A percentile compares a stretch with the other conserved stretches of the same genome.
Evolutionary conservation across 768 basidiomycete species (phyloP).

Genomic region (Udeniomyces megalosporus): DNA sequence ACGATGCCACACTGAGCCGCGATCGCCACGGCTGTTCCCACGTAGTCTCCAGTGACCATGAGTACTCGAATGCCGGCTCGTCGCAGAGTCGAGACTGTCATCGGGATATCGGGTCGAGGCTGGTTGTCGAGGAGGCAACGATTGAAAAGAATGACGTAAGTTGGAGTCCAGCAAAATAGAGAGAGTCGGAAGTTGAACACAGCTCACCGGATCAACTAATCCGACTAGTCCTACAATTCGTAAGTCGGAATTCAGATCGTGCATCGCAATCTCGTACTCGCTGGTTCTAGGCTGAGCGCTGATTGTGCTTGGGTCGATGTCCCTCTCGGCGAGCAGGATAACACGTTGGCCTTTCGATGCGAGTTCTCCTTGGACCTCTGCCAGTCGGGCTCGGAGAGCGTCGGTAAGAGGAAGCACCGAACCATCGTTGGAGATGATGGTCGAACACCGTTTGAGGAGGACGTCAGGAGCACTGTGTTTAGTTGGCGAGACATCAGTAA

Average conservation of each 20-base stretch:
- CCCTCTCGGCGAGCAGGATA: constrained; percentile 40
- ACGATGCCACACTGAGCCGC: constrained; percentile 48
- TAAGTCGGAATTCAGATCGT: constrained; percentile 34
- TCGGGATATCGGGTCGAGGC: constrained; percentile 40
- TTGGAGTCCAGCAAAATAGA: too few relatives aligned
- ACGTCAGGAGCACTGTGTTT: constrained; percentile 39
- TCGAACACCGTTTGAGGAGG: constrained; percentile 23
- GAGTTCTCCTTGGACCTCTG: constrained; percentile 33
- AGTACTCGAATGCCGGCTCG: constrained; percentile 46
- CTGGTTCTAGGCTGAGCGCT: constrained; percentile 8
- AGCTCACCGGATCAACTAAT: constrained; percentile 43
- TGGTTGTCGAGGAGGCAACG: too few relatives aligned
- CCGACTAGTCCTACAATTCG: constrained; percentile 46
- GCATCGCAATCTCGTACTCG: neutral
- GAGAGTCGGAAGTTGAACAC: too few relatives aligned
- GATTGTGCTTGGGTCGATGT: constrained; percentile 29
- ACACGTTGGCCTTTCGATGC: constrained; percentile 46
- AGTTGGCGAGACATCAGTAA: neutral
- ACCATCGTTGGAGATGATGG: constrained; percentile 32
- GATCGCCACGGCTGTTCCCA: constrained; percentile 37
- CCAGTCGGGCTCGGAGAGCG: constrained; percentile 16
- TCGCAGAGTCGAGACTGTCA: constrained; percentile 33
- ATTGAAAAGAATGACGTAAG: too few relatives aligned
- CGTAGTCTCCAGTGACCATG: constrained; percentile 44
- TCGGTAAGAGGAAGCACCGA: constrained; percentile 27